phyloP scores from a whole-genome alignment of 2,329 filamentous ascomycete genomes.

The Ascochyta pisi region DNA sequence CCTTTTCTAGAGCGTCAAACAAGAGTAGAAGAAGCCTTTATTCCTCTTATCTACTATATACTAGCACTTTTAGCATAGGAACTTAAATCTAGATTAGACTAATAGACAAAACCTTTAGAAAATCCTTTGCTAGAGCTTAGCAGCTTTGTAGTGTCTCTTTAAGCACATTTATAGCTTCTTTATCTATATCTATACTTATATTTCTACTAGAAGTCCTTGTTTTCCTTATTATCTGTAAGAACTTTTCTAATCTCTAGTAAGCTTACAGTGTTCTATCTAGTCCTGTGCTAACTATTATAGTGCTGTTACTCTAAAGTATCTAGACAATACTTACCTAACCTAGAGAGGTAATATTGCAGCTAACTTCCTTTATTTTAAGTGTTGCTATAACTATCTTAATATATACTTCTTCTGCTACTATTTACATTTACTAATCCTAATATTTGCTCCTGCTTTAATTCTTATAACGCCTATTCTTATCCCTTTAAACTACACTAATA shows the following conservation, averaged over 20 bases:
- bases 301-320: neutral
- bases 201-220: conserved; percentile 15
- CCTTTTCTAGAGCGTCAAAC: too few relatives aligned
- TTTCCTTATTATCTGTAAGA: conserved; percentile 11
- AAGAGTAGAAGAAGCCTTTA: too few relatives aligned
- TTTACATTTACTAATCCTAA: conserved; percentile 13
- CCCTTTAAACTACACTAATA: conserved; percentile 18
- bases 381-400: conserved; percentile 9
- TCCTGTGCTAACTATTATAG: neutral
- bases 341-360: neutral
- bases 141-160: conserved; percentile 11
- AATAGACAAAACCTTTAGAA: conserved; percentile 14
- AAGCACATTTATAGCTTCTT: conserved; percentile 11
- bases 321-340: neutral
- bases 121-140: conserved; percentile 17
- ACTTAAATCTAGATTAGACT: neutral
- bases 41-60: neutral
- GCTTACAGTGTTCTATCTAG: neutral
- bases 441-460: conserved; percentile 18
- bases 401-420: conserved; percentile 25
- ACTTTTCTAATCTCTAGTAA: conserved; percentile 8
- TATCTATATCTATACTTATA: conserved; percentile 10
- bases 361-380: neutral
- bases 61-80: neutral
- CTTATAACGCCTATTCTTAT: conserved; percentile 21